A percentile compares a stretch with the other conserved stretches of the same genome.
These are phyloP conservation scores for Cicer pinnatifidum DNA, from an alignment of 306 rosid genomes.

Conservation along the genomic window DNA sequence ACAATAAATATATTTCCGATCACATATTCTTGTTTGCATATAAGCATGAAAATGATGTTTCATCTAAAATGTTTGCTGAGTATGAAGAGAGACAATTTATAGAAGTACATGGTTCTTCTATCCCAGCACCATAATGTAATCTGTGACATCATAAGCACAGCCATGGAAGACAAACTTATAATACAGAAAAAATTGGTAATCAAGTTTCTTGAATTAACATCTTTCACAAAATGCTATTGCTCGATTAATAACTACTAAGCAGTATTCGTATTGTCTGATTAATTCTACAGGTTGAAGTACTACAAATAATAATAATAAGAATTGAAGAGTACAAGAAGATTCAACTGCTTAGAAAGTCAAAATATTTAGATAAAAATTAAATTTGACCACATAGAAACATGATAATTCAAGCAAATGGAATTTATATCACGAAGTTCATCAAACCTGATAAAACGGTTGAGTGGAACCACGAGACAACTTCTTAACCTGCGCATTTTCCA, in stretches of 20 bases:
- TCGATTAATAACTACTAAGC: slow-evolving; percentile 2
- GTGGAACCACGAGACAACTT: slow-evolving; percentile 62
- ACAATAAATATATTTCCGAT: slow-evolving; percentile 35
- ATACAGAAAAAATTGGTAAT: not conserved
- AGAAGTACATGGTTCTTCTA: not conserved
- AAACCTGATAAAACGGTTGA: slow-evolving; percentile 89
- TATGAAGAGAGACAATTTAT: slow-evolving; percentile 26
- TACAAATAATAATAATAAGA: not conserved
- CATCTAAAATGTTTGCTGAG: slow-evolving; percentile 21
- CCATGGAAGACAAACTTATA: not conserved
- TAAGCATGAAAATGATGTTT: slow-evolving; percentile 30
- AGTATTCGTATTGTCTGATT: not conserved
- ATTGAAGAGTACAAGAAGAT: slow-evolving; percentile 27
- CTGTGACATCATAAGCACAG: slow-evolving; percentile 16
- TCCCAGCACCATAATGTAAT: slow-evolving; percentile 8
- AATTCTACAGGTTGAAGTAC: slow-evolving; percentile 12
- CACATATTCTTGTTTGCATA: not conserved
- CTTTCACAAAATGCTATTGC: slow-evolving; percentile 23
- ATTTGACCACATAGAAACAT: slow-evolving; percentile 15
- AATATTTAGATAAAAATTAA: slow-evolving; percentile 22
- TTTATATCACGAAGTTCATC: slow-evolving; percentile 6
- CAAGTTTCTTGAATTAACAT: slow-evolving; percentile 34
- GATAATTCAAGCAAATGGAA: slow-evolving; percentile 10
- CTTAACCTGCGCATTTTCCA: slow-evolving; percentile 83
- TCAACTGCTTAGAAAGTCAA: not conserved